Percentiles rank a stretch among this genome's conserved stretches.
These are phyloP conservation scores for Nicotiana sylvestris DNA, from an alignment of 257 asterid genomes.

Conservation along the genomic window DNA sequence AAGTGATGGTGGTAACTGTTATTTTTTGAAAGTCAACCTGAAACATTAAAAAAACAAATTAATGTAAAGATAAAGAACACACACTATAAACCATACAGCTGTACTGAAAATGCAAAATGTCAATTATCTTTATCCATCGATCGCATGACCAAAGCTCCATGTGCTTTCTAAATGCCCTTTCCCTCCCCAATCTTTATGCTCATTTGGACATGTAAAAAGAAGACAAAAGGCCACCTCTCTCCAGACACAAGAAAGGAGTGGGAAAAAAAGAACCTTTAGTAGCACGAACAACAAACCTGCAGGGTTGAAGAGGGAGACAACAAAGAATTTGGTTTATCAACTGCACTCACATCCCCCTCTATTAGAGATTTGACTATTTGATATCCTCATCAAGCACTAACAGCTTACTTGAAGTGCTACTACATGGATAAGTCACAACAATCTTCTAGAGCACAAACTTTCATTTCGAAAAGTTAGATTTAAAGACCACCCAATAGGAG, in stretches of 20 bases:
- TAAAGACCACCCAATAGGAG: not conserved
- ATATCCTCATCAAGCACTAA: not conserved
- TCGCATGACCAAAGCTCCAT: not conserved
- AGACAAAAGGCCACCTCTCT: not conserved
- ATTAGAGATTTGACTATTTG: not conserved
- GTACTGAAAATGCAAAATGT: not conserved
- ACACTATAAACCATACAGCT: not conserved
- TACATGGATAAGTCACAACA: not conserved
- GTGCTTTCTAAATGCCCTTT: not conserved
- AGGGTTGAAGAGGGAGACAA: too few relatives aligned
- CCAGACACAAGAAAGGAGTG: not conserved
- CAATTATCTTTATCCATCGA: not conserved
- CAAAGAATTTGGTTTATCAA: not conserved
- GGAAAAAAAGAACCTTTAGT: not conserved
- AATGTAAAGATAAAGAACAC: not conserved
- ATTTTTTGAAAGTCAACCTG: conserved; percentile 17
- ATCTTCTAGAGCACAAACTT: not conserved
- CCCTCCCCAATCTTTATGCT: not conserved
- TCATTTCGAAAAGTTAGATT: not conserved
- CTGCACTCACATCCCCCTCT: not conserved
- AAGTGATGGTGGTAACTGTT: not conserved
- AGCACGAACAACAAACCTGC: not conserved
- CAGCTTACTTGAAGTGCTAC: not conserved
- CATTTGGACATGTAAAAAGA: not conserved
- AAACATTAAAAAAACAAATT: not conserved